Conservation (phyloP, 2,329 filamentous ascomycete species). For the Aspergillus phoenicis region DNA sequence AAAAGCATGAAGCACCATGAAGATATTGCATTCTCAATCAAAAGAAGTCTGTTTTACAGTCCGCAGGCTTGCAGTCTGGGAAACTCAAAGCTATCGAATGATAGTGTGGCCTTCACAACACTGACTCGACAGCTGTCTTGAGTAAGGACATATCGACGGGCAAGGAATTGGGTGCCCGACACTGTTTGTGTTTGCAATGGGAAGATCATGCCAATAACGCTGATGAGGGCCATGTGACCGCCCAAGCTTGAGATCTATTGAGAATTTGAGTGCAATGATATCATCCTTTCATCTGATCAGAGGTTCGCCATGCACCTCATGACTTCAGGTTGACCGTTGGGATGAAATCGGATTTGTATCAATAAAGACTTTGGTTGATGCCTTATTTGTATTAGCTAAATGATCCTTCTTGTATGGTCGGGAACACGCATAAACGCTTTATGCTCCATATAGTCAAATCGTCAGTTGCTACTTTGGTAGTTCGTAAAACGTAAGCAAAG, state of each 20-base stretch:
- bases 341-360: not conserved
- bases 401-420: not conserved
- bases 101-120: not conserved
- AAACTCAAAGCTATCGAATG: not conserved
- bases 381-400: not conserved
- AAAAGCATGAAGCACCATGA: not conserved
- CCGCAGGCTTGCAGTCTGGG: not conserved
- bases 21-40: not conserved
- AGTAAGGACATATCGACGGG: not conserved
- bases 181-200: not conserved
- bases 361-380: not conserved
- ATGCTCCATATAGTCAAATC: not conserved
- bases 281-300: conserved; percentile 2
- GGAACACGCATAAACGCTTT: not conserved
- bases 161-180: not conserved
- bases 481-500: not conserved
- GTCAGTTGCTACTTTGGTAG: not conserved
- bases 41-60: not conserved
- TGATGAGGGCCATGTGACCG: not conserved
- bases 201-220: not conserved
- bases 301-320: not conserved
- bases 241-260: not conserved
- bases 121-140: not conserved
- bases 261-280: not conserved
- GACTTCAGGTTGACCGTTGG: not conserved